These are phyloP conservation scores for Saccharomyces eubayanus DNA, from an alignment of 805 yeast species.

Conservation along the genomic window DNA sequence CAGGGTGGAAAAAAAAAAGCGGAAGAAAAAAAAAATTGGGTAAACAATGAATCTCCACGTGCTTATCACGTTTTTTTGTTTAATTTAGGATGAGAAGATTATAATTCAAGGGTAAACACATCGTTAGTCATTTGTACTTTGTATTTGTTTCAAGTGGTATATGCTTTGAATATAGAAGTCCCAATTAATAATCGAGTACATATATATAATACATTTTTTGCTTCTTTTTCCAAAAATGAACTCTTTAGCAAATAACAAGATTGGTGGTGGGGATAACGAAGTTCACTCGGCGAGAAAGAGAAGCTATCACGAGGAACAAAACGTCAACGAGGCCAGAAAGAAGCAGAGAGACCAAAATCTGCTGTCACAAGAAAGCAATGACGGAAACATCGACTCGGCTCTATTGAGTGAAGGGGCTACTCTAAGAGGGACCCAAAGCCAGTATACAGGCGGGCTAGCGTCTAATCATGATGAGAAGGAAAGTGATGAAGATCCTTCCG, in stretches of 20 bases:
- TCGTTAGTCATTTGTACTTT: not conserved
- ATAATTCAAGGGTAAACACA: not conserved
- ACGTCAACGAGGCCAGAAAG: constrained; percentile 2
- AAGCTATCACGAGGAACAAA: not conserved
- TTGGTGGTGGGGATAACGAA: not conserved
- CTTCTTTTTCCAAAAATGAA: not conserved
- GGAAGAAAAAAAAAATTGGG: not conserved
- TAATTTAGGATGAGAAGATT: not conserved
- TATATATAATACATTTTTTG: not conserved
- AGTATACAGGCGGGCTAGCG: constrained; percentile 2
- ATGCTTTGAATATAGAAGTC: not conserved
- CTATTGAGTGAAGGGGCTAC: constrained; percentile 12
- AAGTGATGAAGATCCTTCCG: constrained; percentile 5
- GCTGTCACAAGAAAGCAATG: constrained; percentile 4
- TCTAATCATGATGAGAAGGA: constrained; percentile 6
- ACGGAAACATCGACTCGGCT: constrained; percentile 28
- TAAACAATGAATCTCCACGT: constrained; percentile 20
- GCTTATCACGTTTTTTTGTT: constrained; percentile 25
- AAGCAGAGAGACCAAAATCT: constrained; percentile 1
- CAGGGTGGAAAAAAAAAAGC: constrained; percentile 1
- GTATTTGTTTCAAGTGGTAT: not conserved
- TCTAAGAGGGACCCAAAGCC: not conserved
- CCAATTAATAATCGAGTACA: not conserved
- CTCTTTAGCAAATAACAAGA: not conserved
- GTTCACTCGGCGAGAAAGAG: not conserved